A percentile compares a stretch with the other conserved stretches of the same genome.
These are phyloP conservation scores for Erysimum cheiranthoides DNA, from an alignment of 345 rosid species.

Conservation along the genomic window DNA sequence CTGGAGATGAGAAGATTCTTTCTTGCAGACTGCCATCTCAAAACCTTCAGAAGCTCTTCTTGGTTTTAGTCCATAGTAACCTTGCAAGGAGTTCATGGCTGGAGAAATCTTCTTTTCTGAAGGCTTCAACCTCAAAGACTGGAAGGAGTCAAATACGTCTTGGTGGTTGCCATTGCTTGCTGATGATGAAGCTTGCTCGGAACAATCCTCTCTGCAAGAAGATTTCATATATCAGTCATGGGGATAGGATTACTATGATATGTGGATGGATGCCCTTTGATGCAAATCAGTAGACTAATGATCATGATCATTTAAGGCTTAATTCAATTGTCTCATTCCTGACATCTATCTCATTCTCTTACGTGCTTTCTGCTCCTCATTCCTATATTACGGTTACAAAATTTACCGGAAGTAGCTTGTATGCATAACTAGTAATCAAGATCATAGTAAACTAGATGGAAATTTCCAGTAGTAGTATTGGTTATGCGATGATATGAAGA, in stretches of 20 bases:
- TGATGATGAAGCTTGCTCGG: conserved; percentile 43
- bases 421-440: conserved; percentile 3
- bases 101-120: conserved; percentile 60
- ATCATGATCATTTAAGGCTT: conserved; percentile 16
- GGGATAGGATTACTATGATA: background rate
- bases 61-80: conserved; percentile 72
- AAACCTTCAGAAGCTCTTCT: conserved; percentile 52
- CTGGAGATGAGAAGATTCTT: conserved; percentile 40
- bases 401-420: background rate
- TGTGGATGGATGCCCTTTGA: background rate
- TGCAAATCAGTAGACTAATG: conserved; percentile 10
- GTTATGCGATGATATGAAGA: background rate
- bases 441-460: background rate
- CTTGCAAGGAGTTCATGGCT: conserved; percentile 84
- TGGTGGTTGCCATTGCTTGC: conserved; percentile 38
- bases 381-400: background rate
- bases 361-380: background rate
- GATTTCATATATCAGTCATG: conserved; percentile 25
- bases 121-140: conserved; percentile 58
- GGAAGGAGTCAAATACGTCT: conserved; percentile 63
- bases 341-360: background rate
- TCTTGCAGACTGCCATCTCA: conserved; percentile 51
- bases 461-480: background rate
- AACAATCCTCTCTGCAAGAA: conserved; percentile 58
- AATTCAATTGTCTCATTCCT: background rate